A percentile compares a stretch with the other conserved stretches of the same genome.
Evolutionary conservation across 768 basidiomycete genomes (phyloP).

Genomic region (Amanita inopinata): DNA sequence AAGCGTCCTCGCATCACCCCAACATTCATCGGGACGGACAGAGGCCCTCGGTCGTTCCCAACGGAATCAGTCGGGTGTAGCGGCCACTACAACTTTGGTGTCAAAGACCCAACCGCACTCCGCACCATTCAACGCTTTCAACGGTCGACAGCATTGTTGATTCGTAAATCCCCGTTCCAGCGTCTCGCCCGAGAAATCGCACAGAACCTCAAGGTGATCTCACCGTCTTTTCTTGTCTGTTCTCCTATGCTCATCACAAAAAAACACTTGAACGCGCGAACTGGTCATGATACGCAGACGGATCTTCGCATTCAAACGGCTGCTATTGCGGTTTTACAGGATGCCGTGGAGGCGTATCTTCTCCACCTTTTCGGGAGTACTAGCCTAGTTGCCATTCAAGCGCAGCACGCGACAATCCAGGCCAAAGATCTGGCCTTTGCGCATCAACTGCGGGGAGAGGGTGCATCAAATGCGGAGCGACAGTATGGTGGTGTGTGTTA

Average conservation of each 20-base stretch:
- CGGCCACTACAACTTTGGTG: too few species aligned
- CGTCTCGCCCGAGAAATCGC: constrained; percentile 69
- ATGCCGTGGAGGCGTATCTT: constrained; percentile 73
- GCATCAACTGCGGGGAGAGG: too few species aligned
- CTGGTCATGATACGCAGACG: constrained; percentile 37
- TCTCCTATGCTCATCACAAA: constrained; percentile 23
- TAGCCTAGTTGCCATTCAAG: constrained; percentile 79
- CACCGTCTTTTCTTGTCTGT: background rate
- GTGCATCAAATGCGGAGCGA: too few species aligned
- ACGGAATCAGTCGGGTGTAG: too few species aligned
- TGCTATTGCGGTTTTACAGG: constrained; percentile 73
- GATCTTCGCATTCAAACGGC: constrained; percentile 72
- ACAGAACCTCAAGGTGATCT: constrained; percentile 68
- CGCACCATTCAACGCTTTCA: constrained; percentile 79
- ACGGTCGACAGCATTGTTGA: constrained; percentile 77
- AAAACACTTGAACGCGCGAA: too few species aligned
- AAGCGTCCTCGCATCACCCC: too few species aligned
- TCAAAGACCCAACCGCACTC: too few species aligned
- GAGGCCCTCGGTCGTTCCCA: too few species aligned
- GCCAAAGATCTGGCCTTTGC: constrained; percentile 76
- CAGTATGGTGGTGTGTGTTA: too few species aligned
- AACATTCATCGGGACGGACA: too few species aligned
- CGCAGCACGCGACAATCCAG: constrained; percentile 83
- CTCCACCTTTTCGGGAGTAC: constrained; percentile 70
- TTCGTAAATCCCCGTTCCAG: constrained; percentile 82